Base-by-base conservation (phyloP, 352 stramenopile species). In the Phytophthora brassicae region DNA sequence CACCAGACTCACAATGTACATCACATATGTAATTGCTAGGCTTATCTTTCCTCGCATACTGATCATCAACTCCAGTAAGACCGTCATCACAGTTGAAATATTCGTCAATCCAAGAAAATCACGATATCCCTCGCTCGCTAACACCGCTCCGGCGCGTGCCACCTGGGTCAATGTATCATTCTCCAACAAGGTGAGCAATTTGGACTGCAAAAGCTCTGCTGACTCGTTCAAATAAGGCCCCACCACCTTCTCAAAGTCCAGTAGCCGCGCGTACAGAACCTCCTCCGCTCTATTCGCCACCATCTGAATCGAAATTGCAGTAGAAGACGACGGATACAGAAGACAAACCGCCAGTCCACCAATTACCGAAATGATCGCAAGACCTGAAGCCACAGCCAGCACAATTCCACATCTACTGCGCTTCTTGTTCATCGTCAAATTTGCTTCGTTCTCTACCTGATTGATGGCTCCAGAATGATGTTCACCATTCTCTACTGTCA, bases 301-400 rank as follows among this genome's bases (percentile, higher is more conserved):
- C 0, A 68, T 22, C 24, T 13, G 16, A 6, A 71, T 64, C 20
- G 20, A 59, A 59, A 26, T n/a, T 9, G 62, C 66, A 29, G 53
- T 56, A 64, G 47, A 24, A 38, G 66, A 73, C 4, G 56, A 50
- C 14, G 68, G 68, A 53, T 64, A 70, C 43, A 67, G 8, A 17
- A 23, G 53, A 47, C 54, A 76, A 36, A 76, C 20, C 9, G 16
- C 48, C 45, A 67, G 13, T 51, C 68, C 64, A 36, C 64, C 26
- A 23, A 39, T 49, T 22, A 65, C 49, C 6, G 57, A 60, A 8
- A 66, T 35, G 13, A 23, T 51, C 28, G 60, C 44, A 22, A 60
- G 13, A 5, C 61, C 66, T 5, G 57, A 42, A 16, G 60, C 17
- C 12, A 59, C 26, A 44, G 44, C 45, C 31, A 67, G 38, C n/a